Evolutionary conservation across 345 rosid genomes (phyloP).

Genomic region (Sonneratia alba): DNA sequence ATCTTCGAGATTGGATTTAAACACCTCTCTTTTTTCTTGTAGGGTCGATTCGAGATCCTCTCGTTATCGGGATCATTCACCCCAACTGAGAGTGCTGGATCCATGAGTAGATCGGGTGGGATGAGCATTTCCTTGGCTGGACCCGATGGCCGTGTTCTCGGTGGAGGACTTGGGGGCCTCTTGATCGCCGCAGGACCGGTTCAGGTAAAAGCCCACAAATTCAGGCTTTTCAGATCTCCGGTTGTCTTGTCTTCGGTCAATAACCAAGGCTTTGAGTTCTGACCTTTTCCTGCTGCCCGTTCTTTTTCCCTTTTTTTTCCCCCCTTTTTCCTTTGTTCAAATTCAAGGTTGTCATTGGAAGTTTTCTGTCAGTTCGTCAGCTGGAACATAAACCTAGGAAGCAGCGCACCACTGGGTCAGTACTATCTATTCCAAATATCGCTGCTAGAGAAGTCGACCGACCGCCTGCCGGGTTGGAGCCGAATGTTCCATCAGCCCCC

Average conservation of each 20-base stretch:
- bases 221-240: neutral
- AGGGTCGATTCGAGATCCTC: constrained; percentile 97
- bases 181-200: constrained; percentile 91
- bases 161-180: constrained; percentile 87
- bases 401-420: constrained; percentile 26
- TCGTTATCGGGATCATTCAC: constrained; percentile 82
- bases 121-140: constrained; percentile 93
- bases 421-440: no score
- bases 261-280: neutral
- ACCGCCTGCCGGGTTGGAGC: constrained; percentile 25
- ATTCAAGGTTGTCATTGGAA: constrained; percentile 66
- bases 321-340: neutral
- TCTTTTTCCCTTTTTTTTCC: neutral
- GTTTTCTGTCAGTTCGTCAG: constrained; percentile 65
- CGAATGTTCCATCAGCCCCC: constrained; percentile 24
- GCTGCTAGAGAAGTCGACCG: no score
- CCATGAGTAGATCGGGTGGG: constrained; percentile 87
- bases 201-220: constrained; percentile 37
- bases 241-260: neutral
- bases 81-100: constrained; percentile 62
- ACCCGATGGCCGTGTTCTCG: constrained; percentile 87
- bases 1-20: no score
- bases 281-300: neutral
- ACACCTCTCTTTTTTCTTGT: neutral
- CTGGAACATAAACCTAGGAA: constrained; percentile 56